Conservation (phyloP, 2,329 filamentous ascomycete genomes). For the Neurospora crassa region DNA sequence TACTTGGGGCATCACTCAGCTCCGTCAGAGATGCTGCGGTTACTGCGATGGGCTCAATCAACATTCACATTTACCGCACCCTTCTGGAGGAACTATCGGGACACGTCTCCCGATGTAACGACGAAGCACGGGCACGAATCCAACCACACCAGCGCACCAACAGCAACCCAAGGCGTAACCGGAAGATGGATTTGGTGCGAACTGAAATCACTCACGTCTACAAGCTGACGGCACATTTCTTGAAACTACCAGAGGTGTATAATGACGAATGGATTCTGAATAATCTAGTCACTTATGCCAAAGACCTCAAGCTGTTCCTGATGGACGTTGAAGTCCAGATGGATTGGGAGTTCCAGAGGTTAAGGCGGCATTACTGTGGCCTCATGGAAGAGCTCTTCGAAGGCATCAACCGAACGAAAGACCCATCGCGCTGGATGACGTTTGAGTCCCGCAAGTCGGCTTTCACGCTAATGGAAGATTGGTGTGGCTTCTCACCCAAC, state of each 20-base stretch:
- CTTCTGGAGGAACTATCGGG: slow-evolving; percentile 84
- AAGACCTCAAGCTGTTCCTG: slow-evolving; percentile 85
- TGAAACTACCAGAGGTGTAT: slow-evolving; percentile 68
- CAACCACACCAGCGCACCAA: slow-evolving; percentile 64
- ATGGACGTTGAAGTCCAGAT: slow-evolving; percentile 92
- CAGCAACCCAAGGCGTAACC: slow-evolving; percentile 72
- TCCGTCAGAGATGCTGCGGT: slow-evolving; percentile 87
- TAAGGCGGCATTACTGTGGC: slow-evolving; percentile 89
- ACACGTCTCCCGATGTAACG: slow-evolving; percentile 75
- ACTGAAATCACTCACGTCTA: slow-evolving; percentile 97
- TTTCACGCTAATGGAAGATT: slow-evolving; percentile 96
- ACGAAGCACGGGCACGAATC: slow-evolving; percentile 77
- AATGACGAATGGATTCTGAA: slow-evolving; percentile 84
- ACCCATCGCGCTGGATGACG: slow-evolving; percentile 89
- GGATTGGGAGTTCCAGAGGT: slow-evolving; percentile 87
- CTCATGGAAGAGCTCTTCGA: slow-evolving; percentile 89
- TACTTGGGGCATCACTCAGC: slow-evolving; percentile 69
- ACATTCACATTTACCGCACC: slow-evolving; percentile 84
- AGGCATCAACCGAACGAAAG: slow-evolving; percentile 74
- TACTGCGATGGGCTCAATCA: slow-evolving; percentile 85
- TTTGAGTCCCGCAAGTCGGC: slow-evolving; percentile 94
- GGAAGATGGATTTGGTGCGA: slow-evolving; percentile 74
- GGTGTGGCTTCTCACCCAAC: slow-evolving; percentile 95
- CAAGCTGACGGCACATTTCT: slow-evolving; percentile 82
- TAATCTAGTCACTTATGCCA: slow-evolving; percentile 82